A percentile compares a stretch with the other conserved stretches of the same genome.
Evolutionary conservation across 805 yeast species (phyloP).

Genomic region (Kodamaea restingae): DNA sequence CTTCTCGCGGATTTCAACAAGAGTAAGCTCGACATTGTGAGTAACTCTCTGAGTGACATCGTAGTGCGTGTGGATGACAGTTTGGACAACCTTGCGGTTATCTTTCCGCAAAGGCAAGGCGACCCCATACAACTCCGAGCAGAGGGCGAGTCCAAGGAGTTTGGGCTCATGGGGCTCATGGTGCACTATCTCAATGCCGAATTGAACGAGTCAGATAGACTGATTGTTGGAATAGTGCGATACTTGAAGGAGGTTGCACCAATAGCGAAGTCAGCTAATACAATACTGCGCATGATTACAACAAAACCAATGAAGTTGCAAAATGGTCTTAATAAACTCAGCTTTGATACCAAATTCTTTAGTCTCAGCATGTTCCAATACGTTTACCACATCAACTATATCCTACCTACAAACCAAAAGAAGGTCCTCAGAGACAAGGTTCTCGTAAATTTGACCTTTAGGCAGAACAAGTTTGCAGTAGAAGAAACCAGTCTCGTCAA

Average conservation of each 20-base stretch:
- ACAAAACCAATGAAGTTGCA: constrained; percentile 15
- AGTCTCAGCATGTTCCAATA: constrained; percentile 31
- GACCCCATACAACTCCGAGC: constrained; percentile 1
- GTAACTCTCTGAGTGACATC: constrained; percentile 26
- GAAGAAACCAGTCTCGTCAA: constrained; percentile 17
- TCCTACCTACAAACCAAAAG: constrained; percentile 23
- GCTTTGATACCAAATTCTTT: constrained; percentile 29
- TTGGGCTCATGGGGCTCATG: constrained; percentile 12
- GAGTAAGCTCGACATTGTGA: constrained; percentile 23
- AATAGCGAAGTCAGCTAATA: constrained; percentile 22
- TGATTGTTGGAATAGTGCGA: constrained; percentile 29
- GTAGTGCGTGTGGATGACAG: constrained; percentile 26
- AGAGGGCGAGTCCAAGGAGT: constrained; percentile 1
- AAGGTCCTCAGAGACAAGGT: constrained; percentile 35
- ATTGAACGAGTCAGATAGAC: constrained; percentile 10
- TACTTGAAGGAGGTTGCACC: constrained; percentile 32
- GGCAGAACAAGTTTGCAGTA: constrained; percentile 27
- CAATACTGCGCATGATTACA: constrained; percentile 15
- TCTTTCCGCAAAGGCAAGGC: constrained; percentile 12
- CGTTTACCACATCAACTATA: constrained; percentile 27
- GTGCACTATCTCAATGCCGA: constrained; percentile 24
- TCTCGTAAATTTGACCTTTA: constrained; percentile 12
- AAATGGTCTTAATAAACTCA: constrained; percentile 30
- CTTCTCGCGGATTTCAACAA: constrained; percentile 31
- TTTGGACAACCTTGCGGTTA: constrained; percentile 11